Percentiles rank a stretch among this genome's conserved stretches.
These are phyloP conservation scores for Aspergillus sp. DNA, from an alignment of 2,329 filamentous ascomycete species.

Conservation along the genomic window DNA sequence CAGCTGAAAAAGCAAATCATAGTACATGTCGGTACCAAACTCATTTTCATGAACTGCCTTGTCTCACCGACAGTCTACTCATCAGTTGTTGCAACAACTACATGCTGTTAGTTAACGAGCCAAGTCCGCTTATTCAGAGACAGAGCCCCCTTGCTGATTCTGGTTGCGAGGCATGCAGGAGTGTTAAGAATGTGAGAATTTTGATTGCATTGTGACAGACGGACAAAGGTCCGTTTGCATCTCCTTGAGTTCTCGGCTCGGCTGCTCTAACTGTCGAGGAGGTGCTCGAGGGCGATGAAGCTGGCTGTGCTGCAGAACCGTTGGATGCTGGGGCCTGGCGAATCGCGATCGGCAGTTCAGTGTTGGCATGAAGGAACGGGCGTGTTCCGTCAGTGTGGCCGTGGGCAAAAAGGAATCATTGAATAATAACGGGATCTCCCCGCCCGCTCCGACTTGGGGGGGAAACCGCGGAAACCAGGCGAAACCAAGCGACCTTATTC, in stretches of 20 bases:
- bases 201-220: not conserved
- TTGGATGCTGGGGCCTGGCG: not conserved
- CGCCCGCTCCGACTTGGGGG: conserved; percentile 6
- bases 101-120: not conserved
- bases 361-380: no score
- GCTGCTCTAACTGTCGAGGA: not conserved
- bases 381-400: not conserved
- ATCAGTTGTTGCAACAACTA: not conserved
- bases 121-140: not conserved
- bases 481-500: no score
- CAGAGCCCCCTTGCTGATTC: not conserved
- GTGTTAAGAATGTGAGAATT: not conserved
- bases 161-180: not conserved
- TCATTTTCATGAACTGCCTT: no score
- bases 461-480: not conserved
- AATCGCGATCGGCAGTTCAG: no score
- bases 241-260: no score
- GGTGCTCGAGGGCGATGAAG: not conserved
- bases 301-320: not conserved
- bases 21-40: no score
- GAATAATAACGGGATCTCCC: conserved; percentile 12
- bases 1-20: no score
- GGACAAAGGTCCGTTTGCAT: not conserved
- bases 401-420: not conserved
- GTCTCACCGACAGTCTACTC: not conserved